These are phyloP conservation scores for Populus deltoides DNA, from an alignment of 345 rosid genomes.

Conservation along the genomic window DNA sequence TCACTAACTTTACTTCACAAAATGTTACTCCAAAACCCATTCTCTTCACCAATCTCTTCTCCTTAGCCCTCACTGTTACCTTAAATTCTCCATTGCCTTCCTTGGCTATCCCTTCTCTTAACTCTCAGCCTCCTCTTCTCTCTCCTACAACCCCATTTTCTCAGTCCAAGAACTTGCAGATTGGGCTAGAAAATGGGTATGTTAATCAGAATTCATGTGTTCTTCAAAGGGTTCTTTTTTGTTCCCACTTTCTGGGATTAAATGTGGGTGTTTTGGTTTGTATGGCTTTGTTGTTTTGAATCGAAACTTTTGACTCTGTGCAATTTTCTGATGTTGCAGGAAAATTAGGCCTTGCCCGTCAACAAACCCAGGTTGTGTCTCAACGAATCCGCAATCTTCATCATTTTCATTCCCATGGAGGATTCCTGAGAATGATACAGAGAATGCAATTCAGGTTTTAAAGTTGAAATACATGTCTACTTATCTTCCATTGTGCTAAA, in stretches of 20 bases:
- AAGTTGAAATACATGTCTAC: not conserved
- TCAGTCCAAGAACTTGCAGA: slow-evolving; percentile 68
- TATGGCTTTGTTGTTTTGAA: not conserved
- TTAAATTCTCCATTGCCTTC: slow-evolving; percentile 51
- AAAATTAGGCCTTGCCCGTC: slow-evolving; percentile 93
- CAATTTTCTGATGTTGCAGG: slow-evolving; percentile 33
- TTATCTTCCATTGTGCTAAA: not conserved
- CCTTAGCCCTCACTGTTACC: slow-evolving; percentile 59
- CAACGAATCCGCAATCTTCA: slow-evolving; percentile 87
- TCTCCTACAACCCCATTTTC: slow-evolving; percentile 83
- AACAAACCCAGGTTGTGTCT: slow-evolving; percentile 76
- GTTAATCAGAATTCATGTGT: not conserved
- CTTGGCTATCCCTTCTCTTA: slow-evolving; percentile 68
- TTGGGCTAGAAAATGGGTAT: slow-evolving; percentile 77
- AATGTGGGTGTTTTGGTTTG: not conserved
- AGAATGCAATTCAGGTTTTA: slow-evolving; percentile 56
- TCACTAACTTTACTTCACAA: slow-evolving; percentile 10
- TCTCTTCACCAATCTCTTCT: slow-evolving; percentile 38
- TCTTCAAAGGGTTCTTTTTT: not conserved
- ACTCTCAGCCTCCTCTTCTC: slow-evolving; percentile 39
- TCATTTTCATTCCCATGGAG: slow-evolving; percentile 69
- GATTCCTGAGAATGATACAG: slow-evolving; percentile 51
- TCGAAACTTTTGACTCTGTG: not conserved
- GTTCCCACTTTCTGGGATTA: not conserved
- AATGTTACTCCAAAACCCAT: slow-evolving; percentile 25